Base-by-base conservation (phyloP, 2,329 filamentous ascomycete genomes). In the Fusarium agapanthi region DNA sequence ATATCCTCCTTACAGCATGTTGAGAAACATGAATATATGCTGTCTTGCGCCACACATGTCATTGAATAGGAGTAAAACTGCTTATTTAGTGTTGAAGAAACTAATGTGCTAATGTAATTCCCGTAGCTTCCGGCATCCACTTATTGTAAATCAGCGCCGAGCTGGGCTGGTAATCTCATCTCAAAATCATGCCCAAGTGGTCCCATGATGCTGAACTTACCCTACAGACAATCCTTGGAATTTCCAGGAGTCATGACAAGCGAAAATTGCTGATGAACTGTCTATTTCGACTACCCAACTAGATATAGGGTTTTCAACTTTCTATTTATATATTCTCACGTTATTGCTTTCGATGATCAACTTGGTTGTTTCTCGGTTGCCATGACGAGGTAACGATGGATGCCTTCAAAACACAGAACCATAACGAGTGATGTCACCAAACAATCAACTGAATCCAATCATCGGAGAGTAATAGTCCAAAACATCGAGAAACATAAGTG, bases 111-210 rank as follows among this genome's bases (percentile, higher is more conserved):
- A 57, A 57, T 57, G 40, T 26, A 50, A 50, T 57, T 44, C 70
- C 71, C 66, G 71, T 37, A 58, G 62, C 67, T 71, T 73, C 71
- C 71, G 71, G 63, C 63, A 65, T 65, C 65, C 71, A 74, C 71
- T 71, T 56, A 61, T 61, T 54, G 34, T 54, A 47, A 72, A 72
- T 65, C 47, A 64, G 54, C 55, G n/a, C 48, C 41, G n/a, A 24
- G 35, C 70, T 60, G 53, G 57, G 48, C 70, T 60, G 51, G 61
- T 35, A 71, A 54, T 65, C 69, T 72, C 56, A 47, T 61, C 65
- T 70, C 30, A 65, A 47, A 62, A 48, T 53, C 26, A 71, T 55
- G 67, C 43, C 65, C 48, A 59, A 32, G 40, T 67, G 56, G 64
- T 44, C 54, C 57, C 56, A 62, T 68, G 38, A 30, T 50, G 45